Evolutionary conservation across 1,284 basidiomycete genomes (phyloP), one percentile per base, ranked within the genome.

Genomic region (Blastosporella zonata): DNA sequence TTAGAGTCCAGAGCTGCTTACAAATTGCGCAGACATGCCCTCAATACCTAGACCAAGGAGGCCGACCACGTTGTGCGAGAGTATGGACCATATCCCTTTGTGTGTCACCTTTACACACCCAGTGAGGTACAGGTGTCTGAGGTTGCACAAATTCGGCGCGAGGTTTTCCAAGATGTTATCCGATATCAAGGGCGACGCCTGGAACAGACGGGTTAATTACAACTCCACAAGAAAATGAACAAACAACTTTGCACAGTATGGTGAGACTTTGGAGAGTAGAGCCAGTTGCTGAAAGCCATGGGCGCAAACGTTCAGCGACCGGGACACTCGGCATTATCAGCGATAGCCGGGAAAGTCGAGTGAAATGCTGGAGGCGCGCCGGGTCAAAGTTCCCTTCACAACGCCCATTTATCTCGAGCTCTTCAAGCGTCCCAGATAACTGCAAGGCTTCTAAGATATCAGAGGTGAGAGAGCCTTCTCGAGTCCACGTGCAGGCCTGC

Each of bases 51-150:
- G 63, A 1, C 68, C 69, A 0, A 68, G 43, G 7, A 89, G 67
- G 1, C 82, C 80, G 3, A 45, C 60, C 31, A 56, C 54, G 48
- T 71, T 82, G 8, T 58, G 51, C 2, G 68, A 67, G 0, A 84
- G 59, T 5, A 85, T 50, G 1, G 72, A 66, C 57, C 67, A 73
- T 2, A 88, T 62, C 1, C 86, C 85, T 9, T 58, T 53, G 41
- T 87, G 75, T 0, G 83, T 85, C n/a, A 87, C 76, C 56, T 75
- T 84, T 0, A 75, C 71, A 59, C 87, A 89, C 13, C 86, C 87
- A 0, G 77, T 74, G 10, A 90, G 63, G 47, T 77, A 71, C 1
- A 88, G 59, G 34, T 79, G 70, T 36, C 81, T 74, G 10, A 90
- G 65, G 7, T 71, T 63, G 10, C 58, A 54, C 29, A 86, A 67